Percentiles rank a stretch among this genome's conserved stretches.
Evolutionary conservation across 257 asterid species (phyloP).

Genomic region (Solanum rostratum): DNA sequence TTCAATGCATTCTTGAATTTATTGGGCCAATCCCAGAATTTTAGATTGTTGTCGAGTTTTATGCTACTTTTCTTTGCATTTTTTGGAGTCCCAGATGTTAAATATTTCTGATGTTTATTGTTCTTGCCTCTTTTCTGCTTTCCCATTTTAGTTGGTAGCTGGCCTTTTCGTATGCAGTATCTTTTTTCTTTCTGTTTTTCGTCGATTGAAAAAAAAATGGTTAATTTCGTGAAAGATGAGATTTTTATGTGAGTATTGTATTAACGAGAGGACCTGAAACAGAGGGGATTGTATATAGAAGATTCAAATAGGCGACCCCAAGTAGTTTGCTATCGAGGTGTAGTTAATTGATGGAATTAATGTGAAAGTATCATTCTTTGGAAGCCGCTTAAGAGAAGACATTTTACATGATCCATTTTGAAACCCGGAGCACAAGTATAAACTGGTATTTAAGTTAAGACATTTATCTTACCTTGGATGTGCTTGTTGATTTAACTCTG

Average conservation of each 20-base stretch:
- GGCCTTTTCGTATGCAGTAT: neutral
- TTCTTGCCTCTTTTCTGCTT: neutral
- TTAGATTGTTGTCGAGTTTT: neutral
- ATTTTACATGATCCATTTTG: neutral
- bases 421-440: neutral
- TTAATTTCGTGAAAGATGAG: neutral
- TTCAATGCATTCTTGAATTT: neutral
- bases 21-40: neutral
- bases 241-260: neutral
- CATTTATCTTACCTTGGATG: neutral
- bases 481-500: neutral
- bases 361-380: neutral
- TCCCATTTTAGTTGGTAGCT: neutral
- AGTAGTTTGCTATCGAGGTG: neutral
- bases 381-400: neutral
- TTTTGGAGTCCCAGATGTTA: neutral
- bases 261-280: neutral
- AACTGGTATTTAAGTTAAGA: neutral
- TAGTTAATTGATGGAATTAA: neutral
- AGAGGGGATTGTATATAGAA: neutral
- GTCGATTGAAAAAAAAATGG: neutral
- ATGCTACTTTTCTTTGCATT: neutral
- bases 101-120: neutral
- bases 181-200: neutral
- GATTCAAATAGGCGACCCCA: neutral